Evolutionary conservation across 2,329 filamentous ascomycete genomes (phyloP).

Genomic region (Tolypocladium inflatum): DNA sequence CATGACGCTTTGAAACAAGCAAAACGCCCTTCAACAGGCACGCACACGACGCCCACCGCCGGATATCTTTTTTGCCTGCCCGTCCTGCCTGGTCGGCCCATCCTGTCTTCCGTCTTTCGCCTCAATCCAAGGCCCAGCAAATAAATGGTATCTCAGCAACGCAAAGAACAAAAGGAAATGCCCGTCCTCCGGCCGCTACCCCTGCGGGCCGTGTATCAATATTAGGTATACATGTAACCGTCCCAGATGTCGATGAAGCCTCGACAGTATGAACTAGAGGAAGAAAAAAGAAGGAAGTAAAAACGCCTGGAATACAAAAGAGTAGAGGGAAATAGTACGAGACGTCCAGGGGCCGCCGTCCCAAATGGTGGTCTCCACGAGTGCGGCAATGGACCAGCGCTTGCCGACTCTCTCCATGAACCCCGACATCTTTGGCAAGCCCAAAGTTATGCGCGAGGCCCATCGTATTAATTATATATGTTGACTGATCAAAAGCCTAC

Average conservation of each 20-base stretch:
- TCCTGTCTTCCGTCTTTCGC: background rate
- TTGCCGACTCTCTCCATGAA: background rate
- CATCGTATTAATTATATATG: background rate
- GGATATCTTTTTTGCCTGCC: background rate
- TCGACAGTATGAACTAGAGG: background rate
- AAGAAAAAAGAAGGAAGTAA: background rate
- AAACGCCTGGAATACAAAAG: background rate
- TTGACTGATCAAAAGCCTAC: background rate
- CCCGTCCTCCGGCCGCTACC: background rate
- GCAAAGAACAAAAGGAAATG: background rate
- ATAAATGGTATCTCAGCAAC: constrained; percentile 1
- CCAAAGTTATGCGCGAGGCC: background rate
- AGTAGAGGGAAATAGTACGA: background rate
- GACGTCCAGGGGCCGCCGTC: background rate
- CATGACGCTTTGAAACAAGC: background rate
- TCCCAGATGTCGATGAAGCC: background rate
- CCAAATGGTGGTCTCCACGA: background rate
- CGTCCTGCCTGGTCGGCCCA: background rate
- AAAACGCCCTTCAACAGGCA: background rate
- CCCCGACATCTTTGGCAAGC: background rate
- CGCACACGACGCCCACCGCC: background rate
- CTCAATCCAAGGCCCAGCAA: background rate
- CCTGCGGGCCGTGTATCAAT: background rate
- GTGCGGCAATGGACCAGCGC: background rate
- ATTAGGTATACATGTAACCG: background rate